Evolutionary conservation across 257 asterid species (phyloP).

Genomic region (Scutellaria minor): DNA sequence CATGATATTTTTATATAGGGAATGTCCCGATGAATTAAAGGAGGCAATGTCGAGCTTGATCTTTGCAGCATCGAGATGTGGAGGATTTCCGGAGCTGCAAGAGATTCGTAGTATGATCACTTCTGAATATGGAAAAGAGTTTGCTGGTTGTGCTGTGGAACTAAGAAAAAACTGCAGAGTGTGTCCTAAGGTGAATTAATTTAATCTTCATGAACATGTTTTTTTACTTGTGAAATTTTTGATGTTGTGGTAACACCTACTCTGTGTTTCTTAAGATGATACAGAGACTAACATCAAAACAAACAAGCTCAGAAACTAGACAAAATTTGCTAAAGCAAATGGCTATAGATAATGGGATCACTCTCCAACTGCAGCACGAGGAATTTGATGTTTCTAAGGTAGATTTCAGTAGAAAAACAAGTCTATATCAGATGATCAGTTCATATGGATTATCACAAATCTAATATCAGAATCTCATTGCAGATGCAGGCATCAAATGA

Average conservation of each 20-base stretch:
- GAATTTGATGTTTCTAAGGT: conserved; percentile 14
- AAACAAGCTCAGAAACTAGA: conserved; percentile 45
- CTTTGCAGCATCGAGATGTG: conserved; percentile 57
- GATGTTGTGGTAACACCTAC: background rate
- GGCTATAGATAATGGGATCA: conserved; percentile 47
- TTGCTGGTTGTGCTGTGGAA: conserved; percentile 43
- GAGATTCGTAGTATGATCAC: conserved; percentile 44
- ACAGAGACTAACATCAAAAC: conserved; percentile 38
- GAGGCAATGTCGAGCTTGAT: conserved; percentile 52
- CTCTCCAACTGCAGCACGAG: conserved; percentile 27
- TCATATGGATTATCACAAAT: background rate
- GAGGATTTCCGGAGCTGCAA: conserved; percentile 58
- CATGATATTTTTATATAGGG: conserved; percentile 32
- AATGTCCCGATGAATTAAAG: conserved; percentile 49
- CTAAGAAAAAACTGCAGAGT: conserved; percentile 39
- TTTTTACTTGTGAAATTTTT: background rate
- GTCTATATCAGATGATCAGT: background rate
- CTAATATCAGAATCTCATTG: background rate
- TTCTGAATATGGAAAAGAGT: conserved; percentile 46
- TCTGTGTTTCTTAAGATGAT: conserved; percentile 38
- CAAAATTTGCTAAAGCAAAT: conserved; percentile 36
- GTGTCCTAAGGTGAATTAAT: conserved; percentile 42
- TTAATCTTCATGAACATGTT: background rate
- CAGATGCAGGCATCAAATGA: no score
- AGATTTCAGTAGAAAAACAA: background rate